Evolutionary conservation across 169 alveolate species (phyloP), one percentile per base, ranked within the genome.

Genomic region (Eimeria acervulina): DNA sequence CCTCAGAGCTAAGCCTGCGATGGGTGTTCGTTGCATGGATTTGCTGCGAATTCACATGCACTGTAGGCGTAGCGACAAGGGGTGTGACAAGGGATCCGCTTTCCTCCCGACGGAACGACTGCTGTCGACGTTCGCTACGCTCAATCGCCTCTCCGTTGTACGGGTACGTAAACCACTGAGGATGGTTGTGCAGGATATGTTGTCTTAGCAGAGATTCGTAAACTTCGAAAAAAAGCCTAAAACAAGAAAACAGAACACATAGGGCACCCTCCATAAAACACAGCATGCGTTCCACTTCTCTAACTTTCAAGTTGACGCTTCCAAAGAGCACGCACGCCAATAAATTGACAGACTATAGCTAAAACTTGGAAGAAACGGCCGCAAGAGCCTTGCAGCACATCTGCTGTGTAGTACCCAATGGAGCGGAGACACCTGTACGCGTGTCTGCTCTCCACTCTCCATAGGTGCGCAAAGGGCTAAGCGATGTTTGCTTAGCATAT

Each of bases 151-250:
- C 68, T 40, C 96, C 96, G 42, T 94, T 68, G 90, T 84, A 94
- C 68, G 96, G 93, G 44, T 94, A 94, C 10, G 93, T 66, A 70
- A 26, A 66, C 96, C 96, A 94, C 90, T 80, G 85, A 31, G 96
- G 96, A 63, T 94, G 96, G 38, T 83, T 88, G 47, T 83, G 95
- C 61, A 72, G 47, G 23, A 94, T 83, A 47, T 94, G 90, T 81
- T 83, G 85, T 21, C 96, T 63, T 63, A 94, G 96, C 66, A 83
- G 81, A 23, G 85, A 76, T 63, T 94, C 96, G 70, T 78, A 94
- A 23, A 78, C 85, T 31, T 94, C 94, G 96, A 94, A 94, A 63
- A 94, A 94, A 59, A 84, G 88, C 94, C 96, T 94, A 23, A 17
- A 33, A 80, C 47, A 47, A 52, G 47, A 26, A 78, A 28, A 42